Evolutionary conservation across 495 filamentous ascomycete species (phyloP), one percentile per base, ranked within the genome.

Genomic region (Talaromyces liani): DNA sequence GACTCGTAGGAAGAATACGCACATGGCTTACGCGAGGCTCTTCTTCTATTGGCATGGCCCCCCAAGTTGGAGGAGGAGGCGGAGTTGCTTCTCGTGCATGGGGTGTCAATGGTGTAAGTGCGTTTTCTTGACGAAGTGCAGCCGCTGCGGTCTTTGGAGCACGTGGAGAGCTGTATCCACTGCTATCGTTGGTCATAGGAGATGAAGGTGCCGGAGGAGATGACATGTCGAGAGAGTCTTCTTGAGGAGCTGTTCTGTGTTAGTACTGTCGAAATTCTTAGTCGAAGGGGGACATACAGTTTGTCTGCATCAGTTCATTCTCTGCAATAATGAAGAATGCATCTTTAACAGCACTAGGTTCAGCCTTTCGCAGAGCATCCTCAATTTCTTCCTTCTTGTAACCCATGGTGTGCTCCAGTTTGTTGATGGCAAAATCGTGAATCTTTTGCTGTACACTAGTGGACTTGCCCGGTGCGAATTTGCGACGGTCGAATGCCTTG

Each of bases 331-430:
- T 98, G 75, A 96, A 87, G 74, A 98, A 98, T 14, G 94, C 94
- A 80, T 98, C 94, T 73, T 98, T 98, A 77, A 98, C 96, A 14
- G 95, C 92, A 64, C 91, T 97, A 41, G 94, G 93, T 70, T 98
- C 94, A 56, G 96, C 86, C 61, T 90, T 90, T 65, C 88, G 87
- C 60, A 98, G 79, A 36, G 94, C 93, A 70, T 97, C 93, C 72
- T 96, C 89, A 41, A 98, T 94, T 77, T 98, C 94, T 39, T 92
- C 88, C 71, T 90, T 91, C 24, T 86, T 91, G 73, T 98, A 98
- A 61, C 94, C 94, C 93, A 98, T 97, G 24, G 91, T 97, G 77
- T 92, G 92, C 65, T 93, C 92, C 53, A 98, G 85, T 80, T 98
- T 98, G 41, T 91, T 91, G 6, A 96, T 91, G 18, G 97, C 92